Percentiles rank a stretch among this genome's conserved stretches.
These are phyloP conservation scores for Harringtonia lauricola DNA, from an alignment of 2,329 filamentous ascomycete genomes.

Conservation along the genomic window DNA sequence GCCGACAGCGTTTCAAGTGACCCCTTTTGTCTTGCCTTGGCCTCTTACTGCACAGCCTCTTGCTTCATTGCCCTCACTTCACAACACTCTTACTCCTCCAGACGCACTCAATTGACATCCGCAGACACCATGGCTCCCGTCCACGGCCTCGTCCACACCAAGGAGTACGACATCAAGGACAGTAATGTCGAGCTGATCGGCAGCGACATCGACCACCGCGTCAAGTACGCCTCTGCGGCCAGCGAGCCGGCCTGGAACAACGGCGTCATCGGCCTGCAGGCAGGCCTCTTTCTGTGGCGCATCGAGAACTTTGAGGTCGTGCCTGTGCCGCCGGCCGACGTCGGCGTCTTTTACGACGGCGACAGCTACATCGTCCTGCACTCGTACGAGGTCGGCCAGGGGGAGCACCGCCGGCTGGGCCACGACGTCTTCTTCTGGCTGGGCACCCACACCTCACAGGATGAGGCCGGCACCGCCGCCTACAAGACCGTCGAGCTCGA, in stretches of 20 bases:
- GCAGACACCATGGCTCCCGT: conserved; percentile 42
- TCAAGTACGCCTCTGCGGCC: conserved; percentile 55
- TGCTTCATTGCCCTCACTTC: too few species aligned
- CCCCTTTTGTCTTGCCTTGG: too few species aligned
- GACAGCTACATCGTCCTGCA: conserved; percentile 58
- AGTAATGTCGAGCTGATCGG: conserved; percentile 58
- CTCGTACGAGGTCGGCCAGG: conserved; percentile 27
- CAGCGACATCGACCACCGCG: conserved; percentile 51
- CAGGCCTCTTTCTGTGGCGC: conserved; percentile 53
- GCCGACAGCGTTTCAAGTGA: too few species aligned
- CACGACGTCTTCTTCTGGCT: conserved; percentile 66
- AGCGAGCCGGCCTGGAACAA: conserved; percentile 59
- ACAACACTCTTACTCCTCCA: too few species aligned
- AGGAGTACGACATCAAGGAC: conserved; percentile 57
- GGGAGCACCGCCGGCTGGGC: conserved; percentile 21
- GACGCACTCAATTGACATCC: too few species aligned
- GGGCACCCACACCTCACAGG: conserved; percentile 52
- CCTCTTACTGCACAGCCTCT: too few species aligned
- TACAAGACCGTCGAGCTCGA: conserved; percentile 64
- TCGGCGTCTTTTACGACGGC: conserved; percentile 54
- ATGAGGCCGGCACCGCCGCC: conserved; percentile 57
- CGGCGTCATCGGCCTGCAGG: conserved; percentile 35
- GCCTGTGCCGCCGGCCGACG: conserved; percentile 42
- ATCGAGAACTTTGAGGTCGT: conserved; percentile 57
- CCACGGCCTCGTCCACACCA: conserved; percentile 48